A percentile compares a stretch with the other conserved stretches of the same genome.
These are phyloP conservation scores for Saccharata proteae DNA, from an alignment of 2,329 filamentous ascomycete species.

Conservation along the genomic window DNA sequence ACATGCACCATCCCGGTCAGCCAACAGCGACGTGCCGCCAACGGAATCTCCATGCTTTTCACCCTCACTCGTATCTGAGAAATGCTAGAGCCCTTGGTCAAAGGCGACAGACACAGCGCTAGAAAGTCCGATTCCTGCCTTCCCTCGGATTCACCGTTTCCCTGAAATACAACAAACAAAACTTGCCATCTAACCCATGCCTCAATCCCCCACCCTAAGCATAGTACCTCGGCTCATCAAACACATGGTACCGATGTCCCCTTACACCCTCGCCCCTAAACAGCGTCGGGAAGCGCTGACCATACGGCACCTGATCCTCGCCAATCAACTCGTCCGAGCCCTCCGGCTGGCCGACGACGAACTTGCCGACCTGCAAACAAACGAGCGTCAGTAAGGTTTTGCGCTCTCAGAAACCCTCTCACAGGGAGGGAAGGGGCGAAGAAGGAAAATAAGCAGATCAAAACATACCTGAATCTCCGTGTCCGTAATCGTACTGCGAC, in stretches of 20 bases:
- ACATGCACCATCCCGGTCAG: too few relatives aligned
- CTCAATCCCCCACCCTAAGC: not conserved
- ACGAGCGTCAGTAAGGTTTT: conserved; percentile 8
- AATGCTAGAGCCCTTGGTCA: too few relatives aligned
- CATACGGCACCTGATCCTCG: conserved; percentile 64
- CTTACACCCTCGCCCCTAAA: conserved; percentile 80
- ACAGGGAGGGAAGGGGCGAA: not conserved
- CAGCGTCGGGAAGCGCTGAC: conserved; percentile 69
- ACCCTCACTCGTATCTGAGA: too few relatives aligned
- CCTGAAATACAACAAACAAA: too few relatives aligned
- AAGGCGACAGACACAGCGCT: too few relatives aligned
- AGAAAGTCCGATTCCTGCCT: too few relatives aligned
- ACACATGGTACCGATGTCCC: conserved; percentile 89
- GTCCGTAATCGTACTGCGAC: conserved; percentile 83
- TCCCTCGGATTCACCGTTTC: too few relatives aligned
- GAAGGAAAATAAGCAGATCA: too few relatives aligned
- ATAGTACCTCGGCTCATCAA: conserved; percentile 48
- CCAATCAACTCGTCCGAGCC: conserved; percentile 53
- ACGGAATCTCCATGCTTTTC: too few relatives aligned
- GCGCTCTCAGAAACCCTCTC: not conserved
- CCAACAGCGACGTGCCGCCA: too few relatives aligned
- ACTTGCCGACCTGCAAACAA: conserved; percentile 60
- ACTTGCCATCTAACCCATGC: too few relatives aligned
- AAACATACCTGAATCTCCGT: conserved; percentile 74
- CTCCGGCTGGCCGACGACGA: conserved; percentile 63